Evolutionary conservation across 2,329 filamentous ascomycete species (phyloP), one percentile per base, ranked within the genome.

Genomic region (Xylariaceae sp.): DNA sequence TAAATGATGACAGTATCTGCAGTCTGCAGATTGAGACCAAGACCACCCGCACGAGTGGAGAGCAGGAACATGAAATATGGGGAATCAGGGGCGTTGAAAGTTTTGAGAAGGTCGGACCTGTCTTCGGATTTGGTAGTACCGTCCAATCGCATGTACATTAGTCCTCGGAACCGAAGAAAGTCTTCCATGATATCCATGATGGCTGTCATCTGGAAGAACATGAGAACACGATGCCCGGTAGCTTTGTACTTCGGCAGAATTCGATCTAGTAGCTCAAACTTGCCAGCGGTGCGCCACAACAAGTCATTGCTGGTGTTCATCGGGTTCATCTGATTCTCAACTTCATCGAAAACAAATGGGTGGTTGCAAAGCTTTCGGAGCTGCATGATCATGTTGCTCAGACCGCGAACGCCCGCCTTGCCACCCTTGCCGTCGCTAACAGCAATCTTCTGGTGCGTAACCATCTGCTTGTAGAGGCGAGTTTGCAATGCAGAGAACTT

Each of bases 181-280:
- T 99, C 94, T 64, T 99, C 94, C 94, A 99, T 97, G 66, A 99
- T 99, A 73, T 99, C 96, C 94, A 99, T 99, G 69, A 99, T 99
- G 56, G 96, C 92, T 4, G 94, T 99, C 94, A 99, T 99, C 71
- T 99, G 94, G 80, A 99, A 99, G 82, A 99, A 99, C 89, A 99
- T 97, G 70, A 99, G 79, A 28, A 97, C 91, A 72, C 94, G 88
- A 82, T 99, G 94, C 14, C 90, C 90, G 1, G 90, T 92, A 3
- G 82, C 86, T 62, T 89, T 83, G 72, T 99, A 97, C 73, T 99
- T 99, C 43, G 94, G 94, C 58, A 99, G 72, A 56, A 99, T 80
- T 47, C 94, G 83, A 69, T 99, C 94, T 22, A 99, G 79, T 31
- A 99, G 79, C 75, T 99, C 94, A 64, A 99, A 99, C 73, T 99